Evolutionary conservation across 192 early-diverging fungal genomes (phyloP), one percentile per base, ranked within the genome.

Genomic region (Pilaira anomala): DNA sequence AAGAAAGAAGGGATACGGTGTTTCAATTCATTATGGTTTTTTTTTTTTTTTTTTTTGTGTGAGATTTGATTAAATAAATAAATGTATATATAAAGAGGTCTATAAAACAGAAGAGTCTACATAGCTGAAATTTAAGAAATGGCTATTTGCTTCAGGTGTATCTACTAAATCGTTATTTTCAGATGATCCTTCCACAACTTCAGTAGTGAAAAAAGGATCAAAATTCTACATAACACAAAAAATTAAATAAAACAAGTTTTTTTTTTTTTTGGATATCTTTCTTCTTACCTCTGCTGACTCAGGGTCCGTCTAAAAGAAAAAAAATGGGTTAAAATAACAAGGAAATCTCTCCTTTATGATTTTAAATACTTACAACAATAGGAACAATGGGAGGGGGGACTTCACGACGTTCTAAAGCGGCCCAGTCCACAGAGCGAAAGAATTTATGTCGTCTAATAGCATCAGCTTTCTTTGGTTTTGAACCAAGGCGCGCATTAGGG

Each of bases 341-440:
- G 16, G 3, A 21, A 3, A 48, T 4, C 18, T 9, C 48, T 19
- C 6, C 25, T 46, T 46, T 26, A 13, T 14, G 30, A 8, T 46
- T 30, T 24, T 22, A 11, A 13, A 0, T 24, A 54, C 72, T 73
- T 76, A 80, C 78, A 41, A 89, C 48, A 44, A 77, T 68, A 12
- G 89, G 89, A 0, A 83, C 69, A 36, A 91, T 88, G 5, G 90
- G 90, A 21, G 90, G 88, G 16, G 68, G 67, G 9, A 83, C 69
- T 48, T 86, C 66, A 60, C 77, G 78, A 39, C 76, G 73, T 16
- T 80, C 78, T 33, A 86, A 48, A 7, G 63, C 58, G 26, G 80
- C 73, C 90, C 90, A 91, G 69, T 88, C 73, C 63, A 90, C 77
- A 48, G 81, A 80, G 53, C 86, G 81, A 73, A 91, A 91, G 71